phyloP scores from a whole-genome alignment of 1,139 yeast genomes.

The Eremothecium sinecaudum region DNA sequence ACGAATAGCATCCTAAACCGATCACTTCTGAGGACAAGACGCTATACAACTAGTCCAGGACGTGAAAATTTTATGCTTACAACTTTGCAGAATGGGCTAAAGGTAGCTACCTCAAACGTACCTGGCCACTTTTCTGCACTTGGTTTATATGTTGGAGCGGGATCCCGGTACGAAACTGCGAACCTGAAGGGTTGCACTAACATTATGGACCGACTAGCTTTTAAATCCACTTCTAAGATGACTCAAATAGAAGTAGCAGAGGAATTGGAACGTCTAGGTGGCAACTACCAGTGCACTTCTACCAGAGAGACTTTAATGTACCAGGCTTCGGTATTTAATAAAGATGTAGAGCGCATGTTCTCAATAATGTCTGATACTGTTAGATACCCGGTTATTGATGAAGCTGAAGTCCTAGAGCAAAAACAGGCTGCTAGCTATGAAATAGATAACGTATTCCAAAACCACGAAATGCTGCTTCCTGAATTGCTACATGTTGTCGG shows the following conservation, averaged over 20 bases:
- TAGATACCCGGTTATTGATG: constrained; percentile 55
- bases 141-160: constrained; percentile 86
- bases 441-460: constrained; percentile 67
- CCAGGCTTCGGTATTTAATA: constrained; percentile 88
- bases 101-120: constrained; percentile 74
- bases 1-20: not conserved
- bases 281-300: constrained; percentile 89
- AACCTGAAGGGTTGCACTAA: constrained; percentile 65
- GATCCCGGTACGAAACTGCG: constrained; percentile 67
- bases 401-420: constrained; percentile 66
- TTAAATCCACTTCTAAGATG: constrained; percentile 61
- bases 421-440: constrained; percentile 71
- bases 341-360: constrained; percentile 78
- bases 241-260: constrained; percentile 67
- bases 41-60: constrained; percentile 4
- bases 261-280: constrained; percentile 71
- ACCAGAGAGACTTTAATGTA: constrained; percentile 87
- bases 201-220: constrained; percentile 75
- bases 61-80: constrained; percentile 32
- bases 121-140: constrained; percentile 90
- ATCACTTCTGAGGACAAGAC: not conserved
- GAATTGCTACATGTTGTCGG: constrained; percentile 83
- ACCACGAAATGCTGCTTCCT: constrained; percentile 81
- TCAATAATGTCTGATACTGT: constrained; percentile 74
- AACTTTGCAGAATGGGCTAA: constrained; percentile 64